Evolutionary conservation across 116 monocot species (phyloP).

Genomic region (Iris pallida): DNA sequence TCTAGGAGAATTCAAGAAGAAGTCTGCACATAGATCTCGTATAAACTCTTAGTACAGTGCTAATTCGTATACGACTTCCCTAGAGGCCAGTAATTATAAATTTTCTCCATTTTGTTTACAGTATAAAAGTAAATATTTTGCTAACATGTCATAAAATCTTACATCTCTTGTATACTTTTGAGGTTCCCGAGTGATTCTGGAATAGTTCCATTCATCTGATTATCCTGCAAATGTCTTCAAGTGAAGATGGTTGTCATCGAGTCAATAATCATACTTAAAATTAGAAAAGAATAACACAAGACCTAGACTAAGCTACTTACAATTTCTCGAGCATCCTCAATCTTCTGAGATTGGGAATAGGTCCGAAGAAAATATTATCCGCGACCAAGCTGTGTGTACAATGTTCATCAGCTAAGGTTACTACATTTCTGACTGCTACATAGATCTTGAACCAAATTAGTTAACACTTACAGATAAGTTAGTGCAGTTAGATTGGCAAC

Average conservation of each 20-base stretch:
- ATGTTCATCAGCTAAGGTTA: not conserved
- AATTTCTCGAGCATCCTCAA: slow-evolving; percentile 52
- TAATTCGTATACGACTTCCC: too few relatives aligned
- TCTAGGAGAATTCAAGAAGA: too few relatives aligned
- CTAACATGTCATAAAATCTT: slow-evolving; percentile 30
- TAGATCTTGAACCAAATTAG: not conserved
- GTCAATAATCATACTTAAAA: not conserved
- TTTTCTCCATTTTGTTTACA: too few relatives aligned
- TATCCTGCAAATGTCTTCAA: slow-evolving; percentile 79
- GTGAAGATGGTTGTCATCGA: not conserved
- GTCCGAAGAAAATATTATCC: slow-evolving; percentile 56
- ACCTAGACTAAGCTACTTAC: slow-evolving; percentile 35
- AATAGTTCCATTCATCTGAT: slow-evolving; percentile 59
- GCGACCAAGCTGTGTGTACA: slow-evolving; percentile 49
- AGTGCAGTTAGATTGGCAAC: slow-evolving; percentile 74
- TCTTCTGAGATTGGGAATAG: slow-evolving; percentile 61
- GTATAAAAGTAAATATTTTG: too few relatives aligned
- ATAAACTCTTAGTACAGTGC: too few relatives aligned
- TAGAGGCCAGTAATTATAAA: too few relatives aligned
- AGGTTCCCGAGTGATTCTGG: slow-evolving; percentile 55
- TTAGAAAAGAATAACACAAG: slow-evolving; percentile 14
- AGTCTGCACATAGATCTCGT: too few relatives aligned
- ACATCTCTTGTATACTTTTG: slow-evolving; percentile 58
- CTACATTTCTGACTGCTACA: not conserved
- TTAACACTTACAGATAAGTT: slow-evolving; percentile 55